These are phyloP conservation scores for Sodiomyces alkalinus DNA, from an alignment of 2,329 filamentous ascomycete genomes.

Conservation along the genomic window DNA sequence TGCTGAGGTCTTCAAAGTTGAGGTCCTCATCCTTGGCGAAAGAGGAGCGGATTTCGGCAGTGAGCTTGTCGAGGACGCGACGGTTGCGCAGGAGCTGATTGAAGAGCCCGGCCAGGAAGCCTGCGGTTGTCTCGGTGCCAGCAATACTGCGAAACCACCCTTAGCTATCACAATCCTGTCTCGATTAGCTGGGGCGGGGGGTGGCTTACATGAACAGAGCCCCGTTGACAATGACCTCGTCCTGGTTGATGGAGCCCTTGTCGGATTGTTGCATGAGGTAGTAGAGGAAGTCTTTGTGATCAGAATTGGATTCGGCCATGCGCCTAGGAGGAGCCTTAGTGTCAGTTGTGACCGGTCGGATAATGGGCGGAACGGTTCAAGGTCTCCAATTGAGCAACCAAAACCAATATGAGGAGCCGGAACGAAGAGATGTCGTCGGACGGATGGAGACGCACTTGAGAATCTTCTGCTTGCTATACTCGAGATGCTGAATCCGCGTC, in stretches of 20 bases:
- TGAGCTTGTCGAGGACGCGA: constrained; percentile 12
- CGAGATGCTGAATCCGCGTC: constrained; percentile 2
- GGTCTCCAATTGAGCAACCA: too few species aligned
- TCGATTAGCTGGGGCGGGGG: not conserved
- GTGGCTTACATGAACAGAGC: constrained; percentile 1
- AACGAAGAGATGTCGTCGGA: too few species aligned
- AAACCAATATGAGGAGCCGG: too few species aligned
- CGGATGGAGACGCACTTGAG: not conserved
- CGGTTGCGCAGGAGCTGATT: constrained; percentile 18
- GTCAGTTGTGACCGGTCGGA: not conserved
- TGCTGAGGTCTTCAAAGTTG: constrained; percentile 14
- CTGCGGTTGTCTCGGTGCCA: constrained; percentile 1
- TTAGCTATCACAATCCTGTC: too few species aligned
- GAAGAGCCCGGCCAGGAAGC: constrained; percentile 16
- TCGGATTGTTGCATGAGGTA: constrained; percentile 1
- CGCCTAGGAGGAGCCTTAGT: not conserved
- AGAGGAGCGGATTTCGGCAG: constrained; percentile 12
- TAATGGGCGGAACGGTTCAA: too few species aligned
- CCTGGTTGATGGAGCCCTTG: constrained; percentile 1
- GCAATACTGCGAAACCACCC: too few species aligned
- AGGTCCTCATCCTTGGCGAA: constrained; percentile 11
- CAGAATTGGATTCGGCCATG: constrained; percentile 1
- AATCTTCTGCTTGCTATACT: constrained; percentile 2
- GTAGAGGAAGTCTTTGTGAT: constrained; percentile 2
- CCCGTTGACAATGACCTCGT: constrained; percentile 1